Base-by-base conservation (phyloP, 345 rosid species). In the Diplotaxis tenuifolia region DNA sequence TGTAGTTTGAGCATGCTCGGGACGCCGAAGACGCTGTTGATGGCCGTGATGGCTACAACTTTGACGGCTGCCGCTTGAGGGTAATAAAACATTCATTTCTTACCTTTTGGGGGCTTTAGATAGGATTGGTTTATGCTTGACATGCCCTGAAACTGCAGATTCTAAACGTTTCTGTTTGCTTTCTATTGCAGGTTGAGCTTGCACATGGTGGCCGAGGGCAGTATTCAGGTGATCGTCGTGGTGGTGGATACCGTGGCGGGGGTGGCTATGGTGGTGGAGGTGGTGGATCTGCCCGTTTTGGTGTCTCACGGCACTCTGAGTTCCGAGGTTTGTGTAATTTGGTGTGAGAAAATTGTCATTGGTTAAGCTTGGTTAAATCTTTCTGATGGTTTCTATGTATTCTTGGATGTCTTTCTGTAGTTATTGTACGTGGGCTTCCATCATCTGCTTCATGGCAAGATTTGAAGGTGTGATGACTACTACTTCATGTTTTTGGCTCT, bases 371-470 rank as follows among this genome's bases (percentile, higher is more conserved):
- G 7, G 49, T 54, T 54, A 3, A 21, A 31, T 34, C 12, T 40
- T 20, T 67, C 66, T 73, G 40, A 42, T 42, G 49, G 55, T 54
- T 16, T 25, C 25, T 54, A 0, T 34, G 9, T 36, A 16, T 60
- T 31, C 7, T 16, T 23, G 16, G 50, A 31, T 68, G 64, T 36
- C 77, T 77, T 16, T 63, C 4, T 82, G 68, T 83, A 93, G 98
- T 93, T 49, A 84, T 91, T 71, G 96, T 93, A 8, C 98, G 86
- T 70, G 92, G 96, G 14, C 92, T 89, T 10, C 89, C 97, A 56
- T 87, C 96, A 73, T 93, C 98, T 80, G 96, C 97, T 77, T 93
- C 98, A 56, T 93, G 97, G 98, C 98, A 93, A 82, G 97, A 91
- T 85, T 80, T 93, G 82, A 93, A 93, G 98, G 98, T 88, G 45